Percentiles rank a stretch among this genome's conserved stretches.
These are phyloP conservation scores for Epicoccum nigrum DNA, from an alignment of 2,329 filamentous ascomycete species.

Conservation along the genomic window DNA sequence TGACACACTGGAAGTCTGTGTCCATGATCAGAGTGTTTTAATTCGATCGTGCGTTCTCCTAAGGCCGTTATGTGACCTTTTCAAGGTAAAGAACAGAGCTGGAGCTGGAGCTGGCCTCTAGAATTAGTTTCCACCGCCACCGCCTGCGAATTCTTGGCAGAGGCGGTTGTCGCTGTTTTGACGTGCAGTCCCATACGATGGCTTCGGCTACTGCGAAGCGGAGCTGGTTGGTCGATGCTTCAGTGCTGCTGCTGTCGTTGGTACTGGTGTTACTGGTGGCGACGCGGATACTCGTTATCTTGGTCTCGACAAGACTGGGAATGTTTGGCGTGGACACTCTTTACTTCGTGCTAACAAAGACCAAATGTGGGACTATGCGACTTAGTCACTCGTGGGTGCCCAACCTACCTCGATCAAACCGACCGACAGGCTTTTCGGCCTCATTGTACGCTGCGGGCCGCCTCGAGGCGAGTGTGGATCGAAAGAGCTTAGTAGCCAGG, in stretches of 20 bases:
- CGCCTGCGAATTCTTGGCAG: too few relatives aligned
- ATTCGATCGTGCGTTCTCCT: too few relatives aligned
- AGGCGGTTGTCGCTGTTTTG: too few relatives aligned
- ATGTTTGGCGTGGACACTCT: not conserved
- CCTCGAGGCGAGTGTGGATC: constrained; percentile 16
- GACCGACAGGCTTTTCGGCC: constrained; percentile 14
- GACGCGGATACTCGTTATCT: not conserved
- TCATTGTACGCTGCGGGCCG: constrained; percentile 17
- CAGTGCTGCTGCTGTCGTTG: not conserved
- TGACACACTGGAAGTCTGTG: constrained; percentile 32
- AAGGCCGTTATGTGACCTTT: too few relatives aligned
- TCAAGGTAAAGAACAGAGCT: too few relatives aligned
- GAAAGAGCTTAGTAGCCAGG: constrained; percentile 12
- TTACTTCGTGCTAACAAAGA: not conserved
- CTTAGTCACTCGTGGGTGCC: constrained; percentile 15
- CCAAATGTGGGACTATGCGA: constrained; percentile 6
- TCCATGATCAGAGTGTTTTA: constrained; percentile 2
- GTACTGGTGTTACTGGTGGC: not conserved
- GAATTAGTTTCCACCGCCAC: too few relatives aligned
- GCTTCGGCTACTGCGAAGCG: too few relatives aligned
- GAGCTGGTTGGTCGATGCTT: not conserved
- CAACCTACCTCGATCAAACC: constrained; percentile 10
- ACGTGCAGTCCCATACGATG: too few relatives aligned
- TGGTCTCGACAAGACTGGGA: not conserved
- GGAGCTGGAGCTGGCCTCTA: too few relatives aligned